phyloP scores from a whole-genome alignment of 371 early-diverging fungal genomes.

The Syncephalastrum racemosum region DNA sequence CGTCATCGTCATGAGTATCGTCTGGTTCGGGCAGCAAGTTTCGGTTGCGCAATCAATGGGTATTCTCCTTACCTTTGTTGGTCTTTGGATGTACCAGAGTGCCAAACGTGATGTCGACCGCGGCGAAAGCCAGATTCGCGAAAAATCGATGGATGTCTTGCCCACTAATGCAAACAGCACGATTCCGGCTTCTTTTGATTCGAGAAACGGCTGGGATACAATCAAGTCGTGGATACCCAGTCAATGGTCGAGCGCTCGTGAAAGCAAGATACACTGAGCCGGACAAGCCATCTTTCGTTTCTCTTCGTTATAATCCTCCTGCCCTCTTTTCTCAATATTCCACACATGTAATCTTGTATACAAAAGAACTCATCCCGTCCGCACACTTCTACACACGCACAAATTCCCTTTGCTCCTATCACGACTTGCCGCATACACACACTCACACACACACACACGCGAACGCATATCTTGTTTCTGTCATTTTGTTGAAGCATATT shows the following conservation, averaged over 20 bases:
- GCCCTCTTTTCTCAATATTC: no score
- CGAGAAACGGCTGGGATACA: neutral
- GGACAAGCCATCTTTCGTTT: no score
- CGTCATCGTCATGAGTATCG: conserved; percentile 82
- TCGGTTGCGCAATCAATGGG: conserved; percentile 69
- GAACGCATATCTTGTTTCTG: no score
- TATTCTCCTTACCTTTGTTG: conserved; percentile 77
- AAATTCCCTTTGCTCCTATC: no score
- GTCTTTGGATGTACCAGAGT: conserved; percentile 83
- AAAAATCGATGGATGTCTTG: conserved; percentile 22
- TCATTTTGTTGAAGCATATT: no score
- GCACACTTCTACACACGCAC: no score
- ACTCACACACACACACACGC: no score
- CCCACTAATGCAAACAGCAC: conserved; percentile 15
- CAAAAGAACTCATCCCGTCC: no score
- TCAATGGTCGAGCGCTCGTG: neutral
- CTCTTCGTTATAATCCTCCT: no score
- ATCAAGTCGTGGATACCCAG: conserved; percentile 2
- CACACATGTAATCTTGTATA: no score
- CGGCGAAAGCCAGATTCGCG: conserved; percentile 33
- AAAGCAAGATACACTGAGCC: conserved; percentile 6
- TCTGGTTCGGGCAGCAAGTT: conserved; percentile 83
- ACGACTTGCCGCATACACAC: no score
- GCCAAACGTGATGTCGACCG: conserved; percentile 64
- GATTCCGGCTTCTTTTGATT: no score